Evolutionary conservation across 2,329 filamentous ascomycete genomes (phyloP).

Genomic region (Dactylonectria estremocensis): DNA sequence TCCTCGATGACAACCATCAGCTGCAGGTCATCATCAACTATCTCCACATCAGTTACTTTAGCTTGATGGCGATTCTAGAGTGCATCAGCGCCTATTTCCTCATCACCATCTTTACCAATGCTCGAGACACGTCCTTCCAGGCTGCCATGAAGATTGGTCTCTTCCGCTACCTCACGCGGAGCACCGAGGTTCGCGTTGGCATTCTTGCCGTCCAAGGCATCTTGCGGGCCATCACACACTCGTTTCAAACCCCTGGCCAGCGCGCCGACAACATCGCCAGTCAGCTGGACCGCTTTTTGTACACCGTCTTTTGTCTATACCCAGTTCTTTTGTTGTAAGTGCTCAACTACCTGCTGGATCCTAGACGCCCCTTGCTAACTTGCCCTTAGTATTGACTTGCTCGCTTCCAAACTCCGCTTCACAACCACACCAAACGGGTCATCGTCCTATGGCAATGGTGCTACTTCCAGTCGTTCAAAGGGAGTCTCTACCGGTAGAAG

Average conservation of each 20-base stretch:
- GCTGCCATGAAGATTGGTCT: slow-evolving; percentile 51
- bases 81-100: slow-evolving; percentile 57
- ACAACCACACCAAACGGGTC: slow-evolving; percentile 7
- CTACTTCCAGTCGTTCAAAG: neutral
- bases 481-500: neutral
- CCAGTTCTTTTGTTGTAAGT: slow-evolving; percentile 57
- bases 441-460: neutral
- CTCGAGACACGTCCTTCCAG: slow-evolving; percentile 40
- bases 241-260: slow-evolving; percentile 55
- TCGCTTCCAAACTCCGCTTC: slow-evolving; percentile 52
- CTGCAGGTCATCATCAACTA: slow-evolving; percentile 53
- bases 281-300: slow-evolving; percentile 58
- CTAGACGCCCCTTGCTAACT: accelerated
- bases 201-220: slow-evolving; percentile 55
- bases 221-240: slow-evolving; percentile 56
- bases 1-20: slow-evolving; percentile 42
- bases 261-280: slow-evolving; percentile 53
- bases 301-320: slow-evolving; percentile 58
- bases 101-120: slow-evolving; percentile 53
- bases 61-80: slow-evolving; percentile 56
- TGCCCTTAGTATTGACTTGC: slow-evolving; percentile 48
- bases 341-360: accelerated
- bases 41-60: slow-evolving; percentile 59
- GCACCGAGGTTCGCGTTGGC: slow-evolving; percentile 57
- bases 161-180: slow-evolving; percentile 55